These are phyloP conservation scores for Akanthomyces muscarius DNA, from an alignment of 2,329 filamentous ascomycete genomes.

Conservation along the genomic window DNA sequence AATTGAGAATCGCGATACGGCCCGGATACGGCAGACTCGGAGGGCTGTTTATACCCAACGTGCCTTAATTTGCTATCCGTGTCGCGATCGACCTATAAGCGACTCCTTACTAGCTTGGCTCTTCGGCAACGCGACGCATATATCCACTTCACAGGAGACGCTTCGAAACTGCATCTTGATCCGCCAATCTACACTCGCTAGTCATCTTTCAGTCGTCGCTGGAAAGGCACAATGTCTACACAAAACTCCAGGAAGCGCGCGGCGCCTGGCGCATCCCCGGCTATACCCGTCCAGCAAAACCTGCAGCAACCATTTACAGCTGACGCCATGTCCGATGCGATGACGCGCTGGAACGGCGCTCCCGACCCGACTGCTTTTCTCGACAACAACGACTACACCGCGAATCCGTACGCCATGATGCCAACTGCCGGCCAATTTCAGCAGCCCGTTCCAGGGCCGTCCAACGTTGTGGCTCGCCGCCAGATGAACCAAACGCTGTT, in stretches of 20 bases:
- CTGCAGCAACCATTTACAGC: conserved; percentile 46
- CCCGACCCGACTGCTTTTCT: conserved; percentile 36
- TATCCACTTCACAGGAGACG: neutral
- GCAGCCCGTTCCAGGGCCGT: conserved; percentile 33
- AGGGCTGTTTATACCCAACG: neutral
- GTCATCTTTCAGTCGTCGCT: neutral
- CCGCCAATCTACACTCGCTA: conserved; percentile 1
- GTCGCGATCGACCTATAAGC: neutral
- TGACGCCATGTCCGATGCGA: conserved; percentile 45
- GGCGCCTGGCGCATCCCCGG: conserved; percentile 67
- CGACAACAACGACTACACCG: conserved; percentile 31
- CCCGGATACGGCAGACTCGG: neutral
- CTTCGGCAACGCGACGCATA: neutral
- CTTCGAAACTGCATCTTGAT: neutral
- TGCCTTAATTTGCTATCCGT: neutral
- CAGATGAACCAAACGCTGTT: conserved; percentile 49
- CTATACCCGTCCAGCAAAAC: conserved; percentile 49
- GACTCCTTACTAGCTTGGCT: neutral
- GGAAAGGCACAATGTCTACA: conserved; percentile 38
- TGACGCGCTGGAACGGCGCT: conserved; percentile 42
- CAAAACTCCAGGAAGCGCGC: conserved; percentile 64
- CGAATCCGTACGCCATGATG: conserved; percentile 38
- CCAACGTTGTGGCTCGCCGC: conserved; percentile 50
- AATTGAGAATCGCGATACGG: neutral
- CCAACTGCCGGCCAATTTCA: conserved; percentile 33